Evolutionary conservation across 2,329 filamentous ascomycete genomes (phyloP).

Genomic region (Alternaria sp.): DNA sequence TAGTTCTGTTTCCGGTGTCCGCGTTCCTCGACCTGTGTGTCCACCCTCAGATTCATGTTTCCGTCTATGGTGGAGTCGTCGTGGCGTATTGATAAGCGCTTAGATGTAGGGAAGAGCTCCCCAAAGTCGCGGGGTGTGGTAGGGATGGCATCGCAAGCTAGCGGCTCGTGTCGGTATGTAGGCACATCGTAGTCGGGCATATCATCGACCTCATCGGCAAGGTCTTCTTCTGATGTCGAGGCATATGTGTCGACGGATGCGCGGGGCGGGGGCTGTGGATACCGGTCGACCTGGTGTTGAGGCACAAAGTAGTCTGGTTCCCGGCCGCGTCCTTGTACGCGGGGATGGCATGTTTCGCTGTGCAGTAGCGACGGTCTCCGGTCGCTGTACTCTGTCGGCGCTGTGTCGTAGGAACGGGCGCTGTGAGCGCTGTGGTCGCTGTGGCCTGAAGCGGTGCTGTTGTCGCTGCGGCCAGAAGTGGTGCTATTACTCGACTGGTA

Average conservation of each 20-base stretch:
- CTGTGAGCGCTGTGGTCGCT: slow-evolving; percentile 40
- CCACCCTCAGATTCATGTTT: slow-evolving; percentile 94
- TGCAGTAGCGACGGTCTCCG: slow-evolving; percentile 39
- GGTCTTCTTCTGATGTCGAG: slow-evolving; percentile 74
- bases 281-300: slow-evolving; percentile 19
- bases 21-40: slow-evolving; percentile 72
- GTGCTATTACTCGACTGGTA: slow-evolving; percentile 42
- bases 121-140: slow-evolving; percentile 85
- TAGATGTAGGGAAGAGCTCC: slow-evolving; percentile 83
- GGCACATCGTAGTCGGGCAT: slow-evolving; percentile 65
- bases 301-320: slow-evolving; percentile 37
- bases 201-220: slow-evolving; percentile 56
- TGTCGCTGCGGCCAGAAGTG: slow-evolving; percentile 28
- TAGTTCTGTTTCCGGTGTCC: slow-evolving; percentile 69
- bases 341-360: slow-evolving; percentile 43
- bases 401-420: slow-evolving; percentile 46
- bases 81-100: slow-evolving; percentile 83
- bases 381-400: slow-evolving; percentile 48
- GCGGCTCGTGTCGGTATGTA: slow-evolving; percentile 68
- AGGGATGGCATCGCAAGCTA: slow-evolving; percentile 73
- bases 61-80: slow-evolving; percentile 91
- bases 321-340: slow-evolving; percentile 36
- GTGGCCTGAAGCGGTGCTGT: slow-evolving; percentile 30
- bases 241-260: slow-evolving; percentile 81
- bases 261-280: slow-evolving; percentile 45